These are phyloP conservation scores for Fusarium stilboides DNA, from an alignment of 2,329 filamentous ascomycete species.

Conservation along the genomic window DNA sequence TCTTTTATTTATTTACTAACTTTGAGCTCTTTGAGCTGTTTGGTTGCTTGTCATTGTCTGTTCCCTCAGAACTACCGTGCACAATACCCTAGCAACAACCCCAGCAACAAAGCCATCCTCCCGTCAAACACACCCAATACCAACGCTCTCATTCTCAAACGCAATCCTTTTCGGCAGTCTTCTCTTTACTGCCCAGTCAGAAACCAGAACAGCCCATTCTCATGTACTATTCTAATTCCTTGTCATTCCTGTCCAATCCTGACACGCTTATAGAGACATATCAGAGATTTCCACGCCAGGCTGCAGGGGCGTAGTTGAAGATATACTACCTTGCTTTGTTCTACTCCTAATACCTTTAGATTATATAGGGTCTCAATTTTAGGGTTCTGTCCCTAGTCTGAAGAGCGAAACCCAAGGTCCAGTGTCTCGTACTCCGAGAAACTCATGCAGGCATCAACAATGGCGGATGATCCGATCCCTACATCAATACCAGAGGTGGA, in stretches of 20 bases:
- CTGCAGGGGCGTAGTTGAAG: not conserved
- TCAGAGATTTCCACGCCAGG: not conserved
- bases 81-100: conserved; percentile 30
- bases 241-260: not conserved
- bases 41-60: not conserved
- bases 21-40: not conserved
- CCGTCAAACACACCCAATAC: conserved; percentile 15
- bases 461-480: conserved; percentile 38
- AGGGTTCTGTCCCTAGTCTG: not conserved
- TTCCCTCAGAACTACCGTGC: conserved; percentile 10
- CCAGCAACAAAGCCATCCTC: conserved; percentile 7
- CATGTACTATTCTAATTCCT: not conserved
- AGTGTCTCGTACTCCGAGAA: not conserved
- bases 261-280: not conserved
- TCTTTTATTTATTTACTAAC: not conserved
- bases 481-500: conserved; percentile 41
- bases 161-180: not conserved
- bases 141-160: conserved; percentile 2
- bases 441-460: not conserved
- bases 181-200: not conserved
- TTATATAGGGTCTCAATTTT: not conserved
- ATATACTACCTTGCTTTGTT: not conserved
- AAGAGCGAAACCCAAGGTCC: not conserved
- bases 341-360: not conserved
- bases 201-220: not conserved